These are phyloP conservation scores for Tetracladium marchalianum DNA, from an alignment of 495 filamentous ascomycete genomes.

Conservation along the genomic window DNA sequence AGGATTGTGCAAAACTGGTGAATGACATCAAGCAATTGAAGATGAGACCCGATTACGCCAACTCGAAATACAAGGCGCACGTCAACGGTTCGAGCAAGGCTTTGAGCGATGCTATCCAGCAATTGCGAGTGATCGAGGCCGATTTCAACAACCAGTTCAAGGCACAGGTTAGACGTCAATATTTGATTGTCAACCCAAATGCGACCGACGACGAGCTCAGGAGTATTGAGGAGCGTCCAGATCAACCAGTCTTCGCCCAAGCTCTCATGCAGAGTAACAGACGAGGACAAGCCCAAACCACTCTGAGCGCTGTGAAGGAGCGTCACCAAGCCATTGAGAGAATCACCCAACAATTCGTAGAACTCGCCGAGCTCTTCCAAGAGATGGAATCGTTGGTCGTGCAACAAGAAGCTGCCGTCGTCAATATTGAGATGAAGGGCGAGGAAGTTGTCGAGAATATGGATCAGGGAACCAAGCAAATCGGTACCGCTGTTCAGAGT, in stretches of 20 bases:
- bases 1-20: too few relatives aligned
- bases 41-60: too few relatives aligned
- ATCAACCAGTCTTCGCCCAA: conserved; percentile 71
- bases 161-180: conserved; percentile 78
- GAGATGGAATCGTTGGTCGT: conserved; percentile 75
- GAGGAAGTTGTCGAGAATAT: conserved; percentile 73
- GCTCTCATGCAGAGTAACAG: conserved; percentile 66
- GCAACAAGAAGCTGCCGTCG: conserved; percentile 69
- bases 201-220: conserved; percentile 70
- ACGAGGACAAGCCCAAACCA: conserved; percentile 67
- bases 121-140: conserved; percentile 68
- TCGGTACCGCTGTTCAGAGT: conserved; percentile 65
- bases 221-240: conserved; percentile 60
- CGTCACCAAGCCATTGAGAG: conserved; percentile 85
- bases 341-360: conserved; percentile 79
- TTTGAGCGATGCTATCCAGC: conserved; percentile 38
- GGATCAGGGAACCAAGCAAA: conserved; percentile 68
- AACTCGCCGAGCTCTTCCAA: conserved; percentile 74
- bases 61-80: too few relatives aligned
- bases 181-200: conserved; percentile 80
- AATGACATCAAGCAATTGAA: too few relatives aligned
- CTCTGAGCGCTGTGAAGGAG: conserved; percentile 64
- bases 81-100: too few relatives aligned
- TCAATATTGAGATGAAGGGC: conserved; percentile 70
- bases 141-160: conserved; percentile 68